Evolutionary conservation across 306 rosid genomes (phyloP).

Genomic region (Luffa aegyptiaca): DNA sequence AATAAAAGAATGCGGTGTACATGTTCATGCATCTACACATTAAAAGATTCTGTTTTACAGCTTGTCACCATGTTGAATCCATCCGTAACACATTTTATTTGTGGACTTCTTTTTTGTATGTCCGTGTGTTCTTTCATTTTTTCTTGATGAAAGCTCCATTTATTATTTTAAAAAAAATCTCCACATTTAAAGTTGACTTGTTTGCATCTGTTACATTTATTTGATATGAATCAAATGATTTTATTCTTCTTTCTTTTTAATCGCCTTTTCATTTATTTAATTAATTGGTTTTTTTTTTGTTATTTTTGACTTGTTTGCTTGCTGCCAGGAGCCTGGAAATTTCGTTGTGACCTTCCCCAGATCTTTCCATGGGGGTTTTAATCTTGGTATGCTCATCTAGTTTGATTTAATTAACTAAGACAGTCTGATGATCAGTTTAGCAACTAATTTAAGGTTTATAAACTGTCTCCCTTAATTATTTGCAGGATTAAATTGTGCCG

Average conservation of each 20-base stretch:
- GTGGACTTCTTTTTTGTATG: too few species aligned
- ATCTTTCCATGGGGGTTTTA: slow-evolving; percentile 96
- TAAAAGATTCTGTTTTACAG: slow-evolving; percentile 37
- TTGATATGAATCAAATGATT: background rate
- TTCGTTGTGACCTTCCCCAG: slow-evolving; percentile 94
- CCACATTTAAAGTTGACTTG: background rate
- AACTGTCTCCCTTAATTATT: slow-evolving; percentile 7
- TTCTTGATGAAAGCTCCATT: too few species aligned
- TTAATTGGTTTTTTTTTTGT: background rate
- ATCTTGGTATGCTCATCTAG: slow-evolving; percentile 55
- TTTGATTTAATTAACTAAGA: slow-evolving; percentile 14
- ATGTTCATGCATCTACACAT: background rate
- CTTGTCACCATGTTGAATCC: slow-evolving; percentile 98
- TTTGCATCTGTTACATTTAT: background rate
- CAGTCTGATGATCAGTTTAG: slow-evolving; percentile 9
- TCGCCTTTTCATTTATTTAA: background rate
- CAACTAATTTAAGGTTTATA: background rate
- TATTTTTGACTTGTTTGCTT: slow-evolving; percentile 18
- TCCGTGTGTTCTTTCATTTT: too few species aligned
- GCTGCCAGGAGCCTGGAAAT: slow-evolving; percentile 87
- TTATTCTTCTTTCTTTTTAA: background rate
- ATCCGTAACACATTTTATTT: slow-evolving; percentile 27
- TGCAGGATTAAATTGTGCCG: slow-evolving; percentile 93
- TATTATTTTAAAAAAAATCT: too few species aligned
- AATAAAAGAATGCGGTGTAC: slow-evolving; percentile 1